Conservation (phyloP, 1,139 yeast genomes). For the Yamadazyma spencermartinsiae region DNA sequence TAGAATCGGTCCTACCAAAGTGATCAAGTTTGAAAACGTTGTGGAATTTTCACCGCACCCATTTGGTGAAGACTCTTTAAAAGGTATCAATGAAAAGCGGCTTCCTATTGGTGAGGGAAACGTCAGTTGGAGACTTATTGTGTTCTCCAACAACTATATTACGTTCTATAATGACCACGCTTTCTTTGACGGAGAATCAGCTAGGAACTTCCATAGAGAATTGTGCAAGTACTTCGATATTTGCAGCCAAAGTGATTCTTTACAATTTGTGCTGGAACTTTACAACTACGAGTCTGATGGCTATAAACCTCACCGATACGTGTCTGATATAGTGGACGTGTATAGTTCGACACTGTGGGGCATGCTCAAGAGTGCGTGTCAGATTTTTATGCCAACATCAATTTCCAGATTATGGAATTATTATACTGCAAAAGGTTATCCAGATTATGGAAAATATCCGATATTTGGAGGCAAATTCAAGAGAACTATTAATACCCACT, state of each 20-base stretch:
- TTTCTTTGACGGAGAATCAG: slow-evolving; percentile 38
- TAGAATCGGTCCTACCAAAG: slow-evolving; percentile 19
- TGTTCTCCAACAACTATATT: slow-evolving; percentile 23
- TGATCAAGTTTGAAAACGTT: slow-evolving; percentile 27
- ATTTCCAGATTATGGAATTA: slow-evolving; percentile 5
- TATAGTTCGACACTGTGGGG: background rate
- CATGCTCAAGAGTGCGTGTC: background rate
- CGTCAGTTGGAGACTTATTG: slow-evolving; percentile 33
- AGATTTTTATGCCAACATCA: slow-evolving; percentile 6
- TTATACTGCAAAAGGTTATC: slow-evolving; percentile 12
- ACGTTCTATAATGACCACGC: slow-evolving; percentile 35
- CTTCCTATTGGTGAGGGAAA: slow-evolving; percentile 18
- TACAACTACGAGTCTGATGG: slow-evolving; percentile 11
- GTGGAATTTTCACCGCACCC: slow-evolving; percentile 20
- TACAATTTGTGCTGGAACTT: slow-evolving; percentile 11
- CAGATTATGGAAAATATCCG: slow-evolving; percentile 17
- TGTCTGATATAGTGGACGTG: slow-evolving; percentile 9
- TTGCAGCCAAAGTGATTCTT: slow-evolving; percentile 5
- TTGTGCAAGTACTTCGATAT: slow-evolving; percentile 19
- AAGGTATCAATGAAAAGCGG: slow-evolving; percentile 16
- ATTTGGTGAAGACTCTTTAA: slow-evolving; percentile 19
- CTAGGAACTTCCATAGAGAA: slow-evolving; percentile 31
- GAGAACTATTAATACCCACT: slow-evolving; percentile 13
- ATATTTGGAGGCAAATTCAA: slow-evolving; percentile 14
- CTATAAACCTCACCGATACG: slow-evolving; percentile 7